These are phyloP conservation scores for Starmerella ratchasimensis DNA, from an alignment of 805 yeast genomes.

Conservation along the genomic window DNA sequence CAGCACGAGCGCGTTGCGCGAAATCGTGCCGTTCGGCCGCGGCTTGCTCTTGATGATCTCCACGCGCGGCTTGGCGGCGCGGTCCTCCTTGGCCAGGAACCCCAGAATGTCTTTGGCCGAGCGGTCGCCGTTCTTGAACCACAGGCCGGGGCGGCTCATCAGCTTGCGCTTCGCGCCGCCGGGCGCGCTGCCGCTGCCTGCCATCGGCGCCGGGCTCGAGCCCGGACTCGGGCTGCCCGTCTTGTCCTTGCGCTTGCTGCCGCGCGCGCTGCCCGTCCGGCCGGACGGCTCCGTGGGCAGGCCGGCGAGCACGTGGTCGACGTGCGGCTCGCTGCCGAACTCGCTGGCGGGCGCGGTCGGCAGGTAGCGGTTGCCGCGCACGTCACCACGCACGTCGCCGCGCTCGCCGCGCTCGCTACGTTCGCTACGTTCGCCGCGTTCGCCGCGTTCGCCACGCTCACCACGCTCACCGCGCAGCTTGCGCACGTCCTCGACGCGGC, in stretches of 20 bases:
- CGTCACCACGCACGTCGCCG: too few species aligned
- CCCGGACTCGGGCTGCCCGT: conserved; percentile 1
- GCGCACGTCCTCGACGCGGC: too few species aligned
- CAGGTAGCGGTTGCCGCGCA: too few species aligned
- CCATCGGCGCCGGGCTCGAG: not conserved
- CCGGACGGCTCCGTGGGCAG: conserved; percentile 1
- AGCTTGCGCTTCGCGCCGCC: conserved; percentile 1
- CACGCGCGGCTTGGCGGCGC: conserved; percentile 23
- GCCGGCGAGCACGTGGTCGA: not conserved
- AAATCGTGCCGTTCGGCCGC: conserved; percentile 19
- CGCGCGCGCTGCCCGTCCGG: not conserved
- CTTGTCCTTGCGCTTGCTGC: conserved; percentile 3
- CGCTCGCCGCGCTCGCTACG: too few species aligned
- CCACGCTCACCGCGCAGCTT: too few species aligned
- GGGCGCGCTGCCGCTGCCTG: not conserved
- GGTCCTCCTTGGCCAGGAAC: conserved; percentile 26
- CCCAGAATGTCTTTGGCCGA: conserved; percentile 24
- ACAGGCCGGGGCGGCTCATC: conserved; percentile 26
- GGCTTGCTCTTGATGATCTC: conserved; percentile 19
- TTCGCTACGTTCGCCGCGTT: too few species aligned
- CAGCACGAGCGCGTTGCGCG: conserved; percentile 28
- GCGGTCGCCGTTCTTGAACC: conserved; percentile 29
- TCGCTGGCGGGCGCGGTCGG: too few species aligned
- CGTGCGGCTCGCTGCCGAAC: not conserved
- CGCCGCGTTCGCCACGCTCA: too few species aligned